Base-by-base conservation (phyloP, 179 eudicot species). In the Actinidia arguta region DNA sequence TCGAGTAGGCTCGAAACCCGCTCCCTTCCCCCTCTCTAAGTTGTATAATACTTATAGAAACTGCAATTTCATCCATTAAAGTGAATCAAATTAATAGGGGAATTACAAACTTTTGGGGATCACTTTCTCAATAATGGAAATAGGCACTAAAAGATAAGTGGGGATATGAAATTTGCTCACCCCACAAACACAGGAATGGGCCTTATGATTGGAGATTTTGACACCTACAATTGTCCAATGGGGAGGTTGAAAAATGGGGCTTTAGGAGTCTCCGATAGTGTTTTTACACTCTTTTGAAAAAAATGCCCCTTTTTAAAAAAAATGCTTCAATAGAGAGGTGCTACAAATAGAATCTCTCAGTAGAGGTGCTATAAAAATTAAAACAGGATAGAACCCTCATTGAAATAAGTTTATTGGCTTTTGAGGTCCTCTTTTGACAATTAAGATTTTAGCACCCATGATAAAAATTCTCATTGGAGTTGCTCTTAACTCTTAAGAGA, bases 91-190 rank as follows among this genome's bases (percentile, higher is more conserved):
- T 31, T 31, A 13, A 31, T 14, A 36, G 71, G 71, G 70, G 71
- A 66, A 66, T n/a, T n/a, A n/a, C 71, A 66, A 66, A 66, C 71
- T 66, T 27, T 24, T 64, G 27, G n/a, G 44, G 66, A 31, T 31
- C 20, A 66, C 44, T 36, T 14, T 66, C 71, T 31, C n/a, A 66
- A 20, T 13, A 14, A 6, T 13, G 71, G 44, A 66, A 66, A 31
- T 10, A 27, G 71, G 71, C 36, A 36, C 46, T 13, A 0, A 64
- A 64, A 64, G 31, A 25, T 64, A 64, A 67, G 72, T 67, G 72
- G 72, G 72, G 17, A 39, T 67, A 67, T 39, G 72, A 39, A 36
- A 39, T 36, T 36, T 39, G n/a, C 11, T 16, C 25, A n/a, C n/a
- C n/a, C n/a, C n/a, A n/a, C 72, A 67, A 47, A 67, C 18, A 67